These are phyloP conservation scores for Cyberlindnera petersonii DNA, from an alignment of 805 yeast species.

Conservation along the genomic window DNA sequence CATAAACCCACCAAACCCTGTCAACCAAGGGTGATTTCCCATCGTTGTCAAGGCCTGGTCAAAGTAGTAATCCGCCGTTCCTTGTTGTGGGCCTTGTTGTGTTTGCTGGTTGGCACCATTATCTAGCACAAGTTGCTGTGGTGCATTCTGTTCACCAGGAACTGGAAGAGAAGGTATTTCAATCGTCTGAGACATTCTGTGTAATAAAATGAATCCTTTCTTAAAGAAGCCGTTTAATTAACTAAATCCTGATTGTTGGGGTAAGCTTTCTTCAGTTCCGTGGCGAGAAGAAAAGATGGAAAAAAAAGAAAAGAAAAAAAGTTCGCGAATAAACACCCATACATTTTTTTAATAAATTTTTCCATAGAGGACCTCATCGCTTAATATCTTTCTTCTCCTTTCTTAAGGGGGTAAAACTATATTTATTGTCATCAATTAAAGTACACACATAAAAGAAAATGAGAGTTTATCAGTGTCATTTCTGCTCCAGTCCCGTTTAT, in stretches of 20 bases:
- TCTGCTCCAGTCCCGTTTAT: constrained; percentile 95
- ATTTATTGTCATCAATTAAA: too few species aligned
- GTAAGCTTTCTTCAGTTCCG: too few species aligned
- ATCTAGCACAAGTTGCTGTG: constrained; percentile 23
- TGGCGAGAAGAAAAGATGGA: neutral
- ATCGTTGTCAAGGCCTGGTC: constrained; percentile 55
- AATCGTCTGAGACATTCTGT: constrained; percentile 33
- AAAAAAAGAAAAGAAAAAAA: constrained; percentile 6
- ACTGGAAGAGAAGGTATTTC: constrained; percentile 54
- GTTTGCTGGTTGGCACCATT: constrained; percentile 16
- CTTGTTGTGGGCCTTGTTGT: constrained; percentile 25
- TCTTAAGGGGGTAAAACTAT: too few species aligned
- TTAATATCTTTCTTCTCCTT: too few species aligned
- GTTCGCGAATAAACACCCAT: constrained; percentile 5
- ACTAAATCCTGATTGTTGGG: too few species aligned
- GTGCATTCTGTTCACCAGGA: constrained; percentile 44
- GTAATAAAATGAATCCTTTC: too few species aligned
- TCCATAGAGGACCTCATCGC: too few species aligned
- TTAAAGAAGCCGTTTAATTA: too few species aligned
- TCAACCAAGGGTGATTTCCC: constrained; percentile 73
- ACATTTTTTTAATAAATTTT: neutral
- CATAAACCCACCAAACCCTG: constrained; percentile 67
- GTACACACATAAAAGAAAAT: too few species aligned
- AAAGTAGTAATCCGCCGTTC: constrained; percentile 55
- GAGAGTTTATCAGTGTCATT: constrained; percentile 92